Base-by-base conservation (phyloP, 2,329 filamentous ascomycete species). In the Drechslera avenae region DNA sequence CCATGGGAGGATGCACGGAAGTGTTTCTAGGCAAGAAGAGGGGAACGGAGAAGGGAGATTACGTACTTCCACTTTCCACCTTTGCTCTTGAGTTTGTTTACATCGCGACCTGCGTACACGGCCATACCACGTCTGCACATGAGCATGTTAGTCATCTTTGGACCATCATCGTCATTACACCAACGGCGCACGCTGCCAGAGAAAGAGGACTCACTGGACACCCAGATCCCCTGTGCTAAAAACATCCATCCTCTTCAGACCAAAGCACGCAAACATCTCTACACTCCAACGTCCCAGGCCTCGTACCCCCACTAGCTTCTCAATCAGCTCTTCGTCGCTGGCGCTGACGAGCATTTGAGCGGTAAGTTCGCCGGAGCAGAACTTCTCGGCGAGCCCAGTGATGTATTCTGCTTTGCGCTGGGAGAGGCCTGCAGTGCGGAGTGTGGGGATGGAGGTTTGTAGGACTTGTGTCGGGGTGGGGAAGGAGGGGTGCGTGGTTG, bases 361-460 rank as follows among this genome's bases (percentile, higher is more conserved):
- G 36, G 83, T 88, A 44, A 97, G 78, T 64, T 93, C 89, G 12
- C 90, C 90, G 2, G 71, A 79, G 1, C 76, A 78, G 68, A 97
- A 97, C 71, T 92, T 92, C 66, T 87, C 82, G 0, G 92, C 91
- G 4, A 99, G 79, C 0, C 93, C 93, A 46, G 86, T 83, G 53
- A 97, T 86, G 74, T 99, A 99, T 76, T 97, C 94, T 39, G 94
- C 94, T 76, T 99, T 99, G 50, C 94, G 86, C 75, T 95, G 89
- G 3, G 91, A 96, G 41, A 99, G 83, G 0, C 94, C 94, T 0
- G 93, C 94, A 6, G 88, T 87, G 23, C 93, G 88, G 7, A 99
- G 82, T 3, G 76, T 82, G 26, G 96, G 77, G 6, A 71, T 32
- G 14, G 86, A 75, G 42, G 79, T 82, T 7, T 76, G 71, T 0